phyloP scores from a whole-genome alignment of 306 rosid species.

The Malus sieversii region DNA sequence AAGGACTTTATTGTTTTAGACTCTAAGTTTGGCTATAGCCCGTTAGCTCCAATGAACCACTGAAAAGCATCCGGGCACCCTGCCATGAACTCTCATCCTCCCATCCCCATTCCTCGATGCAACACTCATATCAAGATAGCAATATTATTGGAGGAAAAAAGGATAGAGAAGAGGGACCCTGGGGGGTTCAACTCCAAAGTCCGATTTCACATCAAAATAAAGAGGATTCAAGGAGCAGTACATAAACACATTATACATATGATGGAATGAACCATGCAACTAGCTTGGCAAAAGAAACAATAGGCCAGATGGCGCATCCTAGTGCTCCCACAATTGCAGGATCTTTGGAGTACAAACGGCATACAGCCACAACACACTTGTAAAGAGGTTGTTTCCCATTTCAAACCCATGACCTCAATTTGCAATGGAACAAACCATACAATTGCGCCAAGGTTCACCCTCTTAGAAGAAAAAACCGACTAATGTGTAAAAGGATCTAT shows the following conservation, averaged over 20 bases:
- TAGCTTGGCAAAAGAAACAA: neutral
- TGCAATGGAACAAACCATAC: neutral
- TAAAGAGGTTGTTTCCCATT: neutral
- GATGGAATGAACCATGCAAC: neutral
- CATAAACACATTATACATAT: neutral
- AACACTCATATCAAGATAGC: neutral
- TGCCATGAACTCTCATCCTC: neutral
- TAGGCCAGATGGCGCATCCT: neutral
- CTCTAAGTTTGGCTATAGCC: neutral
- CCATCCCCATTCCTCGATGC: neutral
- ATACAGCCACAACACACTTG: neutral
- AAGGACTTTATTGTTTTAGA: neutral
- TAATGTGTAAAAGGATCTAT: neutral
- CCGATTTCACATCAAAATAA: neutral
- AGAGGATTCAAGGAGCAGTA: neutral
- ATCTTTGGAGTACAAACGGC: neutral
- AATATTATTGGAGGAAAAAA: too few relatives aligned
- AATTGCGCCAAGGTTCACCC: neutral
- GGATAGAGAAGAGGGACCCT: too few relatives aligned
- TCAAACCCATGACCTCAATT: neutral
- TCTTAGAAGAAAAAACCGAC: neutral
- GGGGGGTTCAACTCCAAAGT: neutral
- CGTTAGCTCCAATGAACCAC: neutral
- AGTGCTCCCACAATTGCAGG: neutral
- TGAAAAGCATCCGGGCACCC: neutral